Evolutionary conservation across 2,329 filamentous ascomycete genomes (phyloP), one percentile per base, ranked within the genome.

Genomic region (Aspergillus niger): DNA sequence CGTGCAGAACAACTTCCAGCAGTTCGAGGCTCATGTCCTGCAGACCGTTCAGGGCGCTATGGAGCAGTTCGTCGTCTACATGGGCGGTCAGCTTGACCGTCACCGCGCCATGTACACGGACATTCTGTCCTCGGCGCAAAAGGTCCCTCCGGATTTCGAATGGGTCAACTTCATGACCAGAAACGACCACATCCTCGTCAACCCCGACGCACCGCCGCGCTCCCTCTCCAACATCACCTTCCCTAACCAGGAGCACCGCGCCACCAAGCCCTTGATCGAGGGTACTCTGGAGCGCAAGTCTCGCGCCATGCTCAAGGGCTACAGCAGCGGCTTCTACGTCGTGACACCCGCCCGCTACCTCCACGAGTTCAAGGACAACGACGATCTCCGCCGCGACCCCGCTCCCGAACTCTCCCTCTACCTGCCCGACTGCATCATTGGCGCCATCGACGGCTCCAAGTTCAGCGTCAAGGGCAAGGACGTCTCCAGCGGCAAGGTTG

Each of bases 401-500:
- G 83, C 85, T 59, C 94, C 95, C 0, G 94, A 99, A 74, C 82
- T 95, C 43, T 95, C 91, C 13, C 86, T 99, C 67, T 98, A 94
- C 77, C 87, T 99, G 1, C 93, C 95, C 10, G 95, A 99, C 69
- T 96, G 94, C 69, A 78, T 89, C 49, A 85, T 98, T 59, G 91
- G 92, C 60, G 83, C 81, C 22, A 76, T 86, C 30, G 87, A 83
- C 66, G 92, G 90, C 57, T 85, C 89, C 62, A 97, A 96, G 78
- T 98, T 99, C 83, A 91, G 87, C 71, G 84, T 99, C 76, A 97
- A 97, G 81, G 95, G 95, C 76, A 98, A 98, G 78, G 93, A 99
- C 74, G 86, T 89, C 59, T 89, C 89, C 70, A 90, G 91, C 73
- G 82, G 84, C 62, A 90, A 89, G 65, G 79, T 97, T 65, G 88